Conservation (phyloP, 352 stramenopile genomes). For the Globisporangium irregulare region DNA sequence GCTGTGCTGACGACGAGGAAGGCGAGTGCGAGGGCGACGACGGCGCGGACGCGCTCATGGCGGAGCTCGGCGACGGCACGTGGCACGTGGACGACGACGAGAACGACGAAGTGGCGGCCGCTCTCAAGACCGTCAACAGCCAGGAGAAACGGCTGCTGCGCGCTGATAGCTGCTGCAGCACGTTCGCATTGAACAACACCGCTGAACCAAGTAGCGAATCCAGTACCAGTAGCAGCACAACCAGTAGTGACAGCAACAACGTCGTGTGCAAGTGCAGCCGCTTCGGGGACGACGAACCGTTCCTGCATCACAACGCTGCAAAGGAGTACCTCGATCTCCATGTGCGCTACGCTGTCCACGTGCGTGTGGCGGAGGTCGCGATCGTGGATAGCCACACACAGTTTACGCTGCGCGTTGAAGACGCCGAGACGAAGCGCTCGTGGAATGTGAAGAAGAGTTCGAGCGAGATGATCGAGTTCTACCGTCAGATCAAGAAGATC, state of each 20-base stretch:
- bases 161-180: conserved; percentile 22
- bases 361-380: conserved; percentile 45
- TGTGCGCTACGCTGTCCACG: conserved; percentile 40
- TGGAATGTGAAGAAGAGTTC: conserved; percentile 60
- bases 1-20: conserved; percentile 13
- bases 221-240: background rate
- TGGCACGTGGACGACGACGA: conserved; percentile 33
- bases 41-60: conserved; percentile 31
- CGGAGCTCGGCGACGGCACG: conserved; percentile 30
- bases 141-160: conserved; percentile 25
- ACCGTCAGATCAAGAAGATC: conserved; percentile 53
- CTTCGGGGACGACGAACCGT: conserved; percentile 14
- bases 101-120: conserved; percentile 14
- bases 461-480: conserved; percentile 61
- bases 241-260: background rate
- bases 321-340: conserved; percentile 48
- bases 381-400: conserved; percentile 26
- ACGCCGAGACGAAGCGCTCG: conserved; percentile 50
- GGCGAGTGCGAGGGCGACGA: conserved; percentile 26
- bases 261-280: background rate
- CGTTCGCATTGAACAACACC: conserved; percentile 10
- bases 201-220: background rate
- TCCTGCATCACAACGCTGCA: conserved; percentile 26
- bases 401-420: conserved; percentile 50
- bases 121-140: conserved; percentile 15